Percentiles rank a stretch among this genome's conserved stretches.
phyloP scores from a whole-genome alignment of 176 grass and related monocot genomes.

The Rhynchospora tenuis region DNA sequence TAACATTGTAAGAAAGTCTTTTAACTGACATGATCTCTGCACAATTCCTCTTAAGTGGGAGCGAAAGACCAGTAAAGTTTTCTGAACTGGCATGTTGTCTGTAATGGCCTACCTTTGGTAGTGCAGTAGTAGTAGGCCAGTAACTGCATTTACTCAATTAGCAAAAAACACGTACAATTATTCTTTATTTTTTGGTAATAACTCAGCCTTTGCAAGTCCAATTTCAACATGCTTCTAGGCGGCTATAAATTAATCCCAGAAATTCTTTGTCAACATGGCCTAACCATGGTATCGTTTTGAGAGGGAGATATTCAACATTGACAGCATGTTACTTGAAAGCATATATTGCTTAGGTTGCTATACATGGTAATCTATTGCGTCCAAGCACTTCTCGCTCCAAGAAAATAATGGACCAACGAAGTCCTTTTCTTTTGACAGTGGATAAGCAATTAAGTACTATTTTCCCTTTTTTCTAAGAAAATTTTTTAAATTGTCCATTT shows the following conservation, averaged over 20 bases:
- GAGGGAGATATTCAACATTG: neutral
- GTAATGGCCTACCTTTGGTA: neutral
- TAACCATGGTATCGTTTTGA: neutral
- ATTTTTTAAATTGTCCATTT: neutral
- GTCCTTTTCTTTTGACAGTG: neutral
- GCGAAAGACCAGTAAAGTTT: neutral
- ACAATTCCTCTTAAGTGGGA: neutral
- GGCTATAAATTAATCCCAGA: neutral
- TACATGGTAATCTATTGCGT: constrained; percentile 10
- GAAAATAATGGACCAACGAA: neutral
- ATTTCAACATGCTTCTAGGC: neutral
- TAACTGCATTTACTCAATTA: neutral
- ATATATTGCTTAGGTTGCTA: neutral
- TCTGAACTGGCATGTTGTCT: neutral
- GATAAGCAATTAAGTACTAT: neutral
- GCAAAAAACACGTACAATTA: too few species aligned
- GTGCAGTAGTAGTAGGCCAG: too few species aligned
- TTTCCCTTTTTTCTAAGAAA: neutral
- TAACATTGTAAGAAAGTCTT: neutral
- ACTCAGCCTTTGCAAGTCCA: neutral
- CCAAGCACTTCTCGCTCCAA: constrained; percentile 18
- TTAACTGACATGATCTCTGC: neutral
- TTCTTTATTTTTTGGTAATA: too few species aligned
- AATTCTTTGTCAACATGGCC: neutral
- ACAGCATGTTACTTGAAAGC: constrained; percentile 12